Conservation (phyloP, 164 flowering plant genomes). For the Umbellularia californica region DNA sequence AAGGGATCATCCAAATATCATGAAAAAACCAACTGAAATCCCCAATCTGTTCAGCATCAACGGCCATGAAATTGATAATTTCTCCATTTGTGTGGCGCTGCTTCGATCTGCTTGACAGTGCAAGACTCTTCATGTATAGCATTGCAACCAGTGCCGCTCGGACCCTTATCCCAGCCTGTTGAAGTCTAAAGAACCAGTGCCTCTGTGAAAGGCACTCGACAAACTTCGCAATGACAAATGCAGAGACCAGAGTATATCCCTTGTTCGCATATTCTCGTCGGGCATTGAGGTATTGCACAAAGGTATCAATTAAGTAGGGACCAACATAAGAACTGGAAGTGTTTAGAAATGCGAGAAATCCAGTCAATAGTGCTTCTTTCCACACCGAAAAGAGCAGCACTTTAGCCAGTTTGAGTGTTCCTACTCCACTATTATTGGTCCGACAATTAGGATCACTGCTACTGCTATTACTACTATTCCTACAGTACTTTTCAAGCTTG, state of each 20-base stretch:
- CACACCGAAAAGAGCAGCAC: constrained; percentile 37
- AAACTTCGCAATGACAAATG: constrained; percentile 53
- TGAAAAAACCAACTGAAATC: constrained; percentile 59
- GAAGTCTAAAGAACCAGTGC: constrained; percentile 55
- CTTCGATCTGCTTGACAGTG: constrained; percentile 58
- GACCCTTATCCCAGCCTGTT: constrained; percentile 41
- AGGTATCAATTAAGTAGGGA: constrained; percentile 61
- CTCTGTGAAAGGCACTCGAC: constrained; percentile 57
- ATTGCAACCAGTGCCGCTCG: constrained; percentile 43
- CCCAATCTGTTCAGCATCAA: constrained; percentile 69
- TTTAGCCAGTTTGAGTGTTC: constrained; percentile 41
- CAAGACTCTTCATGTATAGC: constrained; percentile 55
- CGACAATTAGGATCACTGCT: not conserved
- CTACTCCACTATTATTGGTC: constrained; percentile 11
- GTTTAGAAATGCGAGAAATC: constrained; percentile 25
- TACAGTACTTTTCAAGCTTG: constrained; percentile 15
- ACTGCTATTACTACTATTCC: not conserved
- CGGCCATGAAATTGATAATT: constrained; percentile 68
- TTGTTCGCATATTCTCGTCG: constrained; percentile 28
- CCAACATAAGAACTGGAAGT: constrained; percentile 62
- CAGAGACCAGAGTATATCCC: constrained; percentile 47
- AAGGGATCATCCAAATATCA: constrained; percentile 56
- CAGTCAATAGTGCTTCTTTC: constrained; percentile 42
- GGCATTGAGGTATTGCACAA: constrained; percentile 64
- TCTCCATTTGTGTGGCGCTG: constrained; percentile 62